Percentiles rank a stretch among this genome's conserved stretches.
phyloP scores from a whole-genome alignment of 495 filamentous ascomycete species.

The Penicillium lagena region DNA sequence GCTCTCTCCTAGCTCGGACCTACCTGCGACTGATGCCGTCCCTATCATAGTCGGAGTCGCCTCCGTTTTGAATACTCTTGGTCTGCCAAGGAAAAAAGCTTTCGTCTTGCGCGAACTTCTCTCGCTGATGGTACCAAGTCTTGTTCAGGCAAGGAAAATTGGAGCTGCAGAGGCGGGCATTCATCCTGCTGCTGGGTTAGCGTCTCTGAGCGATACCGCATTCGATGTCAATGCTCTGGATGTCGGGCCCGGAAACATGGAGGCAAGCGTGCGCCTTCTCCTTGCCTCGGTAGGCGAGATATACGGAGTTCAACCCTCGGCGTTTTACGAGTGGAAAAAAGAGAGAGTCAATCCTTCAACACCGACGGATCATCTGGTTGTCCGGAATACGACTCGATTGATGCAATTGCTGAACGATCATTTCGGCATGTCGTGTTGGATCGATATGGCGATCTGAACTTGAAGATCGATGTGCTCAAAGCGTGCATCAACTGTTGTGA shows the following conservation, averaged over 20 bases:
- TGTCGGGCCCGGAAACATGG: conserved; percentile 67
- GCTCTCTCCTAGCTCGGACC: conserved; percentile 46
- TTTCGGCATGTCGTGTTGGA: conserved; percentile 35
- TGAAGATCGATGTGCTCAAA: conserved; percentile 81
- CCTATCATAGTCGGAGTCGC: conserved; percentile 79
- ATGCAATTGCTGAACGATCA: conserved; percentile 35
- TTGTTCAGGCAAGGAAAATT: conserved; percentile 87
- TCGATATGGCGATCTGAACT: conserved; percentile 40
- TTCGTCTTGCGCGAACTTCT: conserved; percentile 80
- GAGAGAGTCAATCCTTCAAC: conserved; percentile 14
- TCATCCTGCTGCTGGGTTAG: conserved; percentile 82
- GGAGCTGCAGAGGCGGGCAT: conserved; percentile 93
- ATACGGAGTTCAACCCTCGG: conserved; percentile 41
- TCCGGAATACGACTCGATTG: conserved; percentile 35
- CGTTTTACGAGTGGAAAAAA: conserved; percentile 30
- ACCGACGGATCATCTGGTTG: conserved; percentile 3
- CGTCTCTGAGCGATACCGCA: conserved; percentile 49
- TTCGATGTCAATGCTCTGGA: conserved; percentile 62
- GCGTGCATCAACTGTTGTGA: conserved; percentile 87
- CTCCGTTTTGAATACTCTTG: conserved; percentile 69
- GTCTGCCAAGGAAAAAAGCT: conserved; percentile 78
- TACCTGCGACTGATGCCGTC: conserved; percentile 63
- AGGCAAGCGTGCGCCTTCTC: conserved; percentile 59
- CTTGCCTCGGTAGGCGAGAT: conserved; percentile 47
- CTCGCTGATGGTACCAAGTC: conserved; percentile 69